These are phyloP conservation scores for Alternaria conjuncta DNA, from an alignment of 2,329 filamentous ascomycete species.

Conservation along the genomic window DNA sequence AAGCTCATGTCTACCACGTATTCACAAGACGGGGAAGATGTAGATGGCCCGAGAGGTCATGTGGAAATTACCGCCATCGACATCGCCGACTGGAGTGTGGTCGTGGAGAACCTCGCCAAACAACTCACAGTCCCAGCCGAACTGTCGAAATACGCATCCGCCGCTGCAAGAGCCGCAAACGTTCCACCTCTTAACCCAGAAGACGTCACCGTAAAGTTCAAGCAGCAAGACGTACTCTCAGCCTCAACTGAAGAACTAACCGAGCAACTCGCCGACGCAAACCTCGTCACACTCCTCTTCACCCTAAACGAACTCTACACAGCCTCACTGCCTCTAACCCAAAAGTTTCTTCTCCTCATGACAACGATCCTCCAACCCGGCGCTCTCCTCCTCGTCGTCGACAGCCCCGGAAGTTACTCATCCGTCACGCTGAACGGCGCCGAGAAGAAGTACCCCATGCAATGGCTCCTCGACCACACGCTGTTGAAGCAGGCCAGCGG, in stretches of 20 bases:
- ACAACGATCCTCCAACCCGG: constrained; percentile 64
- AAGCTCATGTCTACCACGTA: constrained; percentile 39
- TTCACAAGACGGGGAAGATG: neutral
- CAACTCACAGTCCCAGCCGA: constrained; percentile 60
- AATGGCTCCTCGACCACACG: constrained; percentile 87
- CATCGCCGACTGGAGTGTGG: constrained; percentile 75
- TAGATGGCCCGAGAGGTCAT: neutral
- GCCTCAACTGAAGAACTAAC: constrained; percentile 47
- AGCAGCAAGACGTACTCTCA: constrained; percentile 59
- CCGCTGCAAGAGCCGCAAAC: constrained; percentile 52
- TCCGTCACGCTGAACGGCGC: constrained; percentile 69
- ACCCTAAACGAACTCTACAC: constrained; percentile 96
- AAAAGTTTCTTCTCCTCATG: constrained; percentile 74
- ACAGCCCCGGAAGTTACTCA: constrained; percentile 93
- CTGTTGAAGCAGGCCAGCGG: constrained; percentile 57
- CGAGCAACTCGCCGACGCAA: constrained; percentile 34
- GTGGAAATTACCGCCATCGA: constrained; percentile 72
- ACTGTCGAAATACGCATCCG: constrained; percentile 57
- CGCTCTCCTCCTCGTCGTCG: constrained; percentile 80
- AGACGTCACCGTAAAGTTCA: constrained; percentile 51
- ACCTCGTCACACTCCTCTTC: constrained; percentile 83
- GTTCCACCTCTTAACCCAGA: constrained; percentile 41
- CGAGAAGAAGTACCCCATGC: constrained; percentile 83
- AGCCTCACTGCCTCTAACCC: constrained; percentile 74
- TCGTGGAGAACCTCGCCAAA: constrained; percentile 65